phyloP scores from a whole-genome alignment of 805 yeast genomes.

The Wickerhamomyces rabaulensis region DNA sequence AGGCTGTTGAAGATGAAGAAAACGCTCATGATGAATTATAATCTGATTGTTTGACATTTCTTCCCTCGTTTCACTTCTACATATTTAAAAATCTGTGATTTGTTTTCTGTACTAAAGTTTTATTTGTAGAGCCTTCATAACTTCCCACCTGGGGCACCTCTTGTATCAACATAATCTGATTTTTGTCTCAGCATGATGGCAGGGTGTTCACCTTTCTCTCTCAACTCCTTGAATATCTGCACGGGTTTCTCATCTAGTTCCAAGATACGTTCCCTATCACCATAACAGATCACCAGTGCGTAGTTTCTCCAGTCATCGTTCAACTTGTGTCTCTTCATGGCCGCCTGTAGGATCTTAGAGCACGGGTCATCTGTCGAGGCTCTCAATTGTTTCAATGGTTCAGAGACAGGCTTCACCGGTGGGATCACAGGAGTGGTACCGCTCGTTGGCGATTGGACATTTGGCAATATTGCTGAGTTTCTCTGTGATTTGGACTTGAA shows the following conservation, averaged over 20 bases:
- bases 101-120: background rate
- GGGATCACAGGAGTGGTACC: conserved; percentile 8
- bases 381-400: conserved; percentile 76
- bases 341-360: conserved; percentile 79
- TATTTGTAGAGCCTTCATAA: too few species aligned
- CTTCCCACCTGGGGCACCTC: conserved; percentile 39
- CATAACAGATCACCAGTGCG: conserved; percentile 84
- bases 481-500: conserved; percentile 7
- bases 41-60: background rate
- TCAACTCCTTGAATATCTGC: conserved; percentile 73
- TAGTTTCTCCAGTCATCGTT: conserved; percentile 83
- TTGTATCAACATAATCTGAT: conserved; percentile 41
- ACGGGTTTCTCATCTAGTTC: conserved; percentile 88
- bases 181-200: conserved; percentile 87
- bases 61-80: background rate
- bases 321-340: conserved; percentile 79
- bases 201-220: conserved; percentile 82
- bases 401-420: conserved; percentile 29
- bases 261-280: conserved; percentile 81
- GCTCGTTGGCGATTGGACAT: conserved; percentile 16
- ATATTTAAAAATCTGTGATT: background rate
- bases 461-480: conserved; percentile 8
- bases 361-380: conserved; percentile 92
- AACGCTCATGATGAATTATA: conserved; percentile 13
- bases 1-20: conserved; percentile 1